phyloP scores from a whole-genome alignment of 176 grass and related monocot species.

The Oryza coarctata region DNA sequence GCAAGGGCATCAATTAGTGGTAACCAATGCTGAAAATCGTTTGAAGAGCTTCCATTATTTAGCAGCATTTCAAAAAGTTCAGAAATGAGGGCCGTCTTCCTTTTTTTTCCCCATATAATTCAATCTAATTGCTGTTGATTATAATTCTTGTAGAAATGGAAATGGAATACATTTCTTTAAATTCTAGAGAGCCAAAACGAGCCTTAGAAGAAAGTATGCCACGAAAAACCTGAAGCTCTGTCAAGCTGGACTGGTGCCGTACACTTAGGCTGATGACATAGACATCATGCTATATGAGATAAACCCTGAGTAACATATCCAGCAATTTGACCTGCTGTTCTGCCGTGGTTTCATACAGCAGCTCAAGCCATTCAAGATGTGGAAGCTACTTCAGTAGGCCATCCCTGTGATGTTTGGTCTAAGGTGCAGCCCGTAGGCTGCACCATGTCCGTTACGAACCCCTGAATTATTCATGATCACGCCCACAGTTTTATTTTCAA shows the following conservation, averaged over 20 bases:
- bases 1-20: not conserved
- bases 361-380: not conserved
- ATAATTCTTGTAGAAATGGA: not conserved
- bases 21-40: not conserved
- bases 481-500: conserved; percentile 31
- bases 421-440: not conserved
- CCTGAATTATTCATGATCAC: conserved; percentile 13
- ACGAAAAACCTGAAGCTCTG: no score
- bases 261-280: not conserved
- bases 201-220: not conserved
- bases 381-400: not conserved
- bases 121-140: not conserved
- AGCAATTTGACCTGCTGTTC: not conserved
- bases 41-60: not conserved
- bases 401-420: not conserved
- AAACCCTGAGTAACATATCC: not conserved
- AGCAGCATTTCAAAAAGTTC: not conserved
- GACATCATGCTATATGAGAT: not conserved
- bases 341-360: conserved; percentile 7
- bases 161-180: not conserved
- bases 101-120: not conserved
- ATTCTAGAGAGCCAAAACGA: not conserved
- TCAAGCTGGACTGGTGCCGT: no score
- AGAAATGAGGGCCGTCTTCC: not conserved
- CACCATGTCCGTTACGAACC: not conserved